Percentiles rank a stretch among this genome's conserved stretches.
phyloP scores from a whole-genome alignment of 2,329 filamentous ascomycete species.

The Drechslerella stenobrocha region DNA sequence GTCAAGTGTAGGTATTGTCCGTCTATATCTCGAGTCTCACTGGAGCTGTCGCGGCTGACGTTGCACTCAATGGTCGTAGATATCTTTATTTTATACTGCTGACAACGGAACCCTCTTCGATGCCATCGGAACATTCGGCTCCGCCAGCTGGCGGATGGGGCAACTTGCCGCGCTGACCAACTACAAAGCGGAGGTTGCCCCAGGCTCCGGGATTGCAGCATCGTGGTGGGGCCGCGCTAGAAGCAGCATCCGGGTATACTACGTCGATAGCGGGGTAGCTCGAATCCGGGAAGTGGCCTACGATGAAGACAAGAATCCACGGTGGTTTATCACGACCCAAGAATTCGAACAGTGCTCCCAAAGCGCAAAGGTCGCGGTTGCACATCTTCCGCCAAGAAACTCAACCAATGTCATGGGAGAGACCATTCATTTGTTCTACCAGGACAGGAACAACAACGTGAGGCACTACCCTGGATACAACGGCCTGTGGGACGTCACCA shows the following conservation, averaged over 20 bases:
- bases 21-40: too few relatives aligned
- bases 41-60: not conserved
- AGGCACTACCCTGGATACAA: constrained; percentile 43
- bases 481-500: constrained; percentile 15
- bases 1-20: constrained; percentile 21
- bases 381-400: constrained; percentile 27
- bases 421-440: constrained; percentile 39
- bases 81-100: constrained; percentile 29
- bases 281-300: constrained; percentile 38
- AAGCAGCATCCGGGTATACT: constrained; percentile 32
- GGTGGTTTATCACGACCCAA: constrained; percentile 38
- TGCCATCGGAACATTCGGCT: constrained; percentile 17
- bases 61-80: constrained; percentile 7
- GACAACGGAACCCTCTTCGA: constrained; percentile 40
- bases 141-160: constrained; percentile 31
- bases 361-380: constrained; percentile 29
- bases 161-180: constrained; percentile 25
- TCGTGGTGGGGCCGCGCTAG: constrained; percentile 39
- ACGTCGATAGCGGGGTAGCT: constrained; percentile 35
- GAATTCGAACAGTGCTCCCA: constrained; percentile 22
- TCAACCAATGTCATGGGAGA: constrained; percentile 14
- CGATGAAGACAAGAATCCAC: constrained; percentile 28
- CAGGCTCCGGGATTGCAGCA: constrained; percentile 28
- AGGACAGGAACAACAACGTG: constrained; percentile 14
- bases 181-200: constrained; percentile 34